phyloP scores from a whole-genome alignment of 441 rosid genomes.

The Aleurites moluccanus region DNA sequence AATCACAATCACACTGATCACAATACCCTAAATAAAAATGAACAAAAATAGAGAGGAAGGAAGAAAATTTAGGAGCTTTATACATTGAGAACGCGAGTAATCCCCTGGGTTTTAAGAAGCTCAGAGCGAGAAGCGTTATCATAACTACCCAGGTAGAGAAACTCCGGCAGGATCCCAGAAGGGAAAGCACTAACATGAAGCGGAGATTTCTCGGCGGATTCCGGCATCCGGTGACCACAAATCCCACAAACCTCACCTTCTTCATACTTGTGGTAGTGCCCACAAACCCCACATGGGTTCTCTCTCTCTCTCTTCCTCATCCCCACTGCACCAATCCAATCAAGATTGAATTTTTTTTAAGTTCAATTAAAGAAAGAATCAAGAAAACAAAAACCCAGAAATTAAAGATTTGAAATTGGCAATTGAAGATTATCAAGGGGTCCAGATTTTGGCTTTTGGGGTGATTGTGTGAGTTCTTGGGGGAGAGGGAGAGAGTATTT shows the following conservation, averaged over 20 bases:
- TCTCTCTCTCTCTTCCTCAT: slow-evolving; percentile 99
- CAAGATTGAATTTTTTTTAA: too few relatives aligned
- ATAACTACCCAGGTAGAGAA: slow-evolving; percentile 90
- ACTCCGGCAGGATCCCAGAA: slow-evolving; percentile 84
- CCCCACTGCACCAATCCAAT: neutral
- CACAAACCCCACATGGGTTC: slow-evolving; percentile 92
- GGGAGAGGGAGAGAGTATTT: neutral
- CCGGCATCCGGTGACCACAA: slow-evolving; percentile 83
- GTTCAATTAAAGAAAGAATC: too few relatives aligned
- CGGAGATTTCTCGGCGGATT: slow-evolving; percentile 39
- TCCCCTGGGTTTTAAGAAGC: slow-evolving; percentile 84
- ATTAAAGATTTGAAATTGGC: too few relatives aligned
- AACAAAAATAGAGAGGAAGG: neutral
- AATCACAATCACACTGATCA: neutral
- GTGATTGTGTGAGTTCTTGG: neutral
- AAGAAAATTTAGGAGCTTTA: slow-evolving; percentile 12
- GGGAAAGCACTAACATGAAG: slow-evolving; percentile 82
- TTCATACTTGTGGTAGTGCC: slow-evolving; percentile 97
- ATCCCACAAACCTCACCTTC: slow-evolving; percentile 93
- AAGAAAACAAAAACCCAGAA: too few relatives aligned
- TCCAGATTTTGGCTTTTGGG: neutral
- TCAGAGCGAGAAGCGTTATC: slow-evolving; percentile 97
- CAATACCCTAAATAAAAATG: neutral
- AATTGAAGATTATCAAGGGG: neutral
- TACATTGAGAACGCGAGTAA: slow-evolving; percentile 88